Base-by-base conservation (phyloP, 2,329 filamentous ascomycete genomes). In the Neofusicoccum cordaticola region DNA sequence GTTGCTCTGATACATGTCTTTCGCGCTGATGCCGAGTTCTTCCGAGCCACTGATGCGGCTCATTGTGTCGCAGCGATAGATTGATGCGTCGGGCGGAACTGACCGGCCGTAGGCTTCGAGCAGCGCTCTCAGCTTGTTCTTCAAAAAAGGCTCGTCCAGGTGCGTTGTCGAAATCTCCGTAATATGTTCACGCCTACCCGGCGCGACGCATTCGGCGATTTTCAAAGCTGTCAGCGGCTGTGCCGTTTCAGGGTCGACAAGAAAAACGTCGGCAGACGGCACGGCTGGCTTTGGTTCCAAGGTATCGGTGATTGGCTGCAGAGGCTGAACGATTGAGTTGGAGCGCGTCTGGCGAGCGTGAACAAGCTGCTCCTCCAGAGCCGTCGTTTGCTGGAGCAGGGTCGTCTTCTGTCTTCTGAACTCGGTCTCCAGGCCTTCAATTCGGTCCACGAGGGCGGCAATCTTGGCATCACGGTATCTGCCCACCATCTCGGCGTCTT, bases 291-390 rank as follows among this genome's bases (percentile, higher is more conserved):
- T 60, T n/a, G 27, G 11, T 35, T 57, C 39, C 27, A 42, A 13
- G 31, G 41, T 13, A 42, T 60, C 56, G 31, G 27, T 60, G 42
- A 60, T 60, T 45, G 61, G 61, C 50, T 63, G 61, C n/a, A 63
- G 50, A 12, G 61, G 61, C 12, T 63, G 61, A 41, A 53, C 17
- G 12, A 35, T 37, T 17, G 48, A 53, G 17, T 39, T 53, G 39
- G 48, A 56, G 3, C 61, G 48, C 11, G 61, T 27, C 50, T 52
- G 61, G 35, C 61, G 61, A 27, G 44, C 61, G 34, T 63, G 61
- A n/a, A 77, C 76, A 74, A 78, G 77, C 68, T 78, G 75, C 67
- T 78, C 75, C 66, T 77, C 75, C 19, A 78, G 67, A 34, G 74
- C 72, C 68, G 75, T 75, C 70, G 76, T 78, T 63, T 77, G 75